phyloP scores from a whole-genome alignment of 2,329 filamentous ascomycete species.

The Phialophora chinensis region DNA sequence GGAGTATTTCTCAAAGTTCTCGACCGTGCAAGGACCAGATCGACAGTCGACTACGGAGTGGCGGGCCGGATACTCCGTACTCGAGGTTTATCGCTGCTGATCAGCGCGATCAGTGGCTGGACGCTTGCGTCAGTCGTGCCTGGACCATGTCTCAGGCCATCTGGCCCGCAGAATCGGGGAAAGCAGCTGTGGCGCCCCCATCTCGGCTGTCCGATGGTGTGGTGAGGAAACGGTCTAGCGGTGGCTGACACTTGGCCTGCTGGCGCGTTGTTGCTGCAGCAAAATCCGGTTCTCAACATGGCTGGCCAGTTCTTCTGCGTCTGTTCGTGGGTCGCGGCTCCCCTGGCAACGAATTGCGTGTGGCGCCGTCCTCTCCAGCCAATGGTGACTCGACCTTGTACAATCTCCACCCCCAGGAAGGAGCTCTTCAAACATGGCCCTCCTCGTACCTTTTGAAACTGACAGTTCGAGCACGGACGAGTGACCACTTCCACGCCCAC shows the following conservation, averaged over 20 bases:
- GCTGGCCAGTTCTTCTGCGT: neutral
- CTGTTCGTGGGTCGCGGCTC: slow-evolving; percentile 1
- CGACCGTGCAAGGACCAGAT: neutral
- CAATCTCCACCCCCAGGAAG: slow-evolving; percentile 4
- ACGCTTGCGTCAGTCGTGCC: slow-evolving; percentile 18
- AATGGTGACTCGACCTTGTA: neutral
- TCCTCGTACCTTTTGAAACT: no score
- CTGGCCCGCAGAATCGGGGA: slow-evolving; percentile 13
- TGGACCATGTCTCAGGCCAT: neutral
- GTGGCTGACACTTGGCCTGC: slow-evolving; percentile 12
- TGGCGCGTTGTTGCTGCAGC: neutral
- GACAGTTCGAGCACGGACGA: slow-evolving; percentile 5
- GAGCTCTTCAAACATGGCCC: slow-evolving; percentile 3
- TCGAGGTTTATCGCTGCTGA: neutral
- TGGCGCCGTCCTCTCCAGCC: neutral
- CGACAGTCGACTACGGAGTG: neutral
- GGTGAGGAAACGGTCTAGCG: slow-evolving; percentile 6
- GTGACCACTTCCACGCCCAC: slow-evolving; percentile 8
- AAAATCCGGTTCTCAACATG: slow-evolving; percentile 8
- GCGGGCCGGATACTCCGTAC: neutral
- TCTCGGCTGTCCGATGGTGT: slow-evolving; percentile 13
- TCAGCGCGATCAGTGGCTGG: slow-evolving; percentile 11
- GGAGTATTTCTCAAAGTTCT: slow-evolving; percentile 4
- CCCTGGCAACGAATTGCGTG: slow-evolving; percentile 12
- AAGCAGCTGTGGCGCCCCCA: slow-evolving; percentile 9